A percentile compares a stretch with the other conserved stretches of the same genome.
Conservation (phyloP, 2,329 filamentous ascomycete species). For the Aspergillus sp. region DNA sequence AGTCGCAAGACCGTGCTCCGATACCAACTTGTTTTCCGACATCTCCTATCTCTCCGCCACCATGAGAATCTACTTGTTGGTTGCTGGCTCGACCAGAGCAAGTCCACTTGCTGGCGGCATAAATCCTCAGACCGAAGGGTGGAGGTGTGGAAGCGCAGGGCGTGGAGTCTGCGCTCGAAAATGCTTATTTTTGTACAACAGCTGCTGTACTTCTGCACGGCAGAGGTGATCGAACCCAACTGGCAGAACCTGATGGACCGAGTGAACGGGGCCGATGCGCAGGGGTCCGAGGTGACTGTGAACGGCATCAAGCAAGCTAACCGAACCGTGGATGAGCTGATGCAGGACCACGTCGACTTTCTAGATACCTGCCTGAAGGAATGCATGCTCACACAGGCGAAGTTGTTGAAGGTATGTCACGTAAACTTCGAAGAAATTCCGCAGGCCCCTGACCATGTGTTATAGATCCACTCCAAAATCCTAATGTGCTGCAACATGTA, state of each 20-base stretch:
- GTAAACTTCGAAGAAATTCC: not conserved
- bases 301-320: conserved; percentile 53
- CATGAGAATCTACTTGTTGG: conserved; percentile 82
- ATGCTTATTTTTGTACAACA: conserved; percentile 99
- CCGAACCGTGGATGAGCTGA: conserved; percentile 90
- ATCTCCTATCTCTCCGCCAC: conserved; percentile 84
- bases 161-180: conserved; percentile 85
- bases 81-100: conserved; percentile 88
- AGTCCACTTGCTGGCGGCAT: conserved; percentile 78
- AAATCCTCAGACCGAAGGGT: conserved; percentile 70
- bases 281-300: conserved; percentile 36
- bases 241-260: conserved; percentile 93
- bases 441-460: not conserved
- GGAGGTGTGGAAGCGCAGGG: conserved; percentile 88
- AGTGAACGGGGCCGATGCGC: conserved; percentile 60
- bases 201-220: conserved; percentile 92
- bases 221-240: conserved; percentile 96
- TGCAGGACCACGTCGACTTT: conserved; percentile 99
- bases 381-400: conserved; percentile 97
- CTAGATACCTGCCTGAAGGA: conserved; percentile 96
- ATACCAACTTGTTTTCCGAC: conserved; percentile 94
- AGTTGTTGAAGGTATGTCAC: conserved; percentile 74
- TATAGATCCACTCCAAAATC: conserved; percentile 91
- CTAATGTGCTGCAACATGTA: conserved; percentile 96
- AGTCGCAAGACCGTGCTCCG: conserved; percentile 95